Evolutionary conservation across 164 flowering plant genomes (phyloP).

Genomic region (Euptelea pleiosperma): DNA sequence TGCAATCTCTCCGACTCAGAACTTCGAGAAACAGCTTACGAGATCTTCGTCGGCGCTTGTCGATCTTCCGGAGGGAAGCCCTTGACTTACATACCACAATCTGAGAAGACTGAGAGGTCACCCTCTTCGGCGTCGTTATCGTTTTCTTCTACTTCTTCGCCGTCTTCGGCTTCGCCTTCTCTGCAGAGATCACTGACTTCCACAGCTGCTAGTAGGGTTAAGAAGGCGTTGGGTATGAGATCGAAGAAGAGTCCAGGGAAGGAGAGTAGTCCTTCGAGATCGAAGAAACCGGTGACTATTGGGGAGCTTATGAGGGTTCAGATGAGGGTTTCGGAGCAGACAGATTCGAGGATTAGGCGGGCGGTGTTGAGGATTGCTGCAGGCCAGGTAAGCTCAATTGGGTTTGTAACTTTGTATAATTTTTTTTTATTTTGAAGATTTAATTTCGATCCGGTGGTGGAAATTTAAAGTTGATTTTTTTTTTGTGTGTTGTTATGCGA

Average conservation of each 20-base stretch:
- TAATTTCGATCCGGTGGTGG: neutral
- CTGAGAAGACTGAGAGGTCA: slow-evolving; percentile 31
- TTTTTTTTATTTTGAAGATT: too few species aligned
- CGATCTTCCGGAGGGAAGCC: slow-evolving; percentile 74
- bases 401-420: neutral
- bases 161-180: slow-evolving; percentile 31
- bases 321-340: slow-evolving; percentile 80
- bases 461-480: neutral
- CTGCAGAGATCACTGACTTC: slow-evolving; percentile 65
- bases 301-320: slow-evolving; percentile 82
- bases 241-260: slow-evolving; percentile 28
- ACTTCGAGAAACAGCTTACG: slow-evolving; percentile 73
- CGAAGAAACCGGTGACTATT: slow-evolving; percentile 46
- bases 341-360: slow-evolving; percentile 68
- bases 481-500: too few species aligned
- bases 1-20: slow-evolving; percentile 51
- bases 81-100: slow-evolving; percentile 43
- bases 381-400: slow-evolving; percentile 58
- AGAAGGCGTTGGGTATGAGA: slow-evolving; percentile 71
- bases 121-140: slow-evolving; percentile 16
- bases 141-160: slow-evolving; percentile 4
- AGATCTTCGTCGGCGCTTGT: slow-evolving; percentile 72
- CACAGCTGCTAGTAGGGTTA: slow-evolving; percentile 68
- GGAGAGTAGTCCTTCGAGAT: slow-evolving; percentile 22
- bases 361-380: slow-evolving; percentile 75